Evolutionary conservation across 495 filamentous ascomycete genomes (phyloP), one percentile per base, ranked within the genome.

Genomic region (Penicillium mononematosum): DNA sequence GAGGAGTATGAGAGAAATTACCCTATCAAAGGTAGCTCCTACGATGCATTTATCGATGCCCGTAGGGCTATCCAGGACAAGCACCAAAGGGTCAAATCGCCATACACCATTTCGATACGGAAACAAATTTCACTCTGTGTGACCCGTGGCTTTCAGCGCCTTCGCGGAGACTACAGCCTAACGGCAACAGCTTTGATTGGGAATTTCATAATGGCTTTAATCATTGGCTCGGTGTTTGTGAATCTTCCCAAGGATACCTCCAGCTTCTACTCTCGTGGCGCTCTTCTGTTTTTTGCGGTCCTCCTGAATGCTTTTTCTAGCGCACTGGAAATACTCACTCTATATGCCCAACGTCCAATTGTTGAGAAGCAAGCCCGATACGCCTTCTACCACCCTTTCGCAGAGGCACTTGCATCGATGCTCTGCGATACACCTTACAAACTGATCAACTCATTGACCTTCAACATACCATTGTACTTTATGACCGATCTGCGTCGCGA

Each of bases 261-360:
- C 11, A 62, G 58, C 17, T 73, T 71, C 46, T 71, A 67, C 52
- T 63, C 68, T 46, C 66, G 65, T 36, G 90, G 88, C 19, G 89
- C 87, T 52, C 77, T 94, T 1, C 73, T 96, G 20, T 97, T 94
- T 80, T 96, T 96, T 65, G 88, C 90, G 31, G 84, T 93, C 57
- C 79, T 96, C 2, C 65, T 81, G 53, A 82, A 82, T 54, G 74
- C 78, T 1, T 65, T 83, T 12, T 75, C 66, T 31, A 70, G 66
- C 0, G 62, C 81, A 5, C 68, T 76, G 1, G 84, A 89, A 61
- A 85, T 88, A 65, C 78, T 81, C 42, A 73, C 55, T 17, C 70
- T 83, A 3, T 85, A 83, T 52, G 70, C 64, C 2, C 80, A 85
- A 61, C 76, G 83, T 4, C 79, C 83, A 4, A 39, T 39, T 87